A percentile compares a stretch with the other conserved stretches of the same genome.
phyloP scores from a whole-genome alignment of 1,139 yeast genomes.

The Yamadazyma mexicana region DNA sequence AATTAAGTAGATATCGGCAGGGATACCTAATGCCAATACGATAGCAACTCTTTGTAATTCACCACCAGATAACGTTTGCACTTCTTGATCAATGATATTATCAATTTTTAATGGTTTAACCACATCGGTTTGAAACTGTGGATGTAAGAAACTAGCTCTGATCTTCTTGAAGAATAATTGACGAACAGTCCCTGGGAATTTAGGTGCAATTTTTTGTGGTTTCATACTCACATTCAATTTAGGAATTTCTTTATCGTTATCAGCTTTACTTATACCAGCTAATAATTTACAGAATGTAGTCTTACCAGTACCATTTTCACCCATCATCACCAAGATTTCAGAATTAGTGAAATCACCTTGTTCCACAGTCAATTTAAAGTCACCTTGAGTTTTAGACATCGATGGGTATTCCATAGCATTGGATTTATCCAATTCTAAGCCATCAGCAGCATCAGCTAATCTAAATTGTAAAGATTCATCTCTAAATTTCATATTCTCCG shows the following conservation, averaged over 20 bases:
- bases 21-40: slow-evolving; percentile 88
- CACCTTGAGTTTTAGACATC: slow-evolving; percentile 93
- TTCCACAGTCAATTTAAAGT: slow-evolving; percentile 79
- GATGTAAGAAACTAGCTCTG: slow-evolving; percentile 89
- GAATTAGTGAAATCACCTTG: slow-evolving; percentile 93
- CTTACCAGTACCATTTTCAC: slow-evolving; percentile 99
- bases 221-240: slow-evolving; percentile 93
- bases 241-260: slow-evolving; percentile 75
- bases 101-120: slow-evolving; percentile 93
- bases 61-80: slow-evolving; percentile 97
- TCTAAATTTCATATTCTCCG: slow-evolving; percentile 96
- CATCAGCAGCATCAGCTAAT: slow-evolving; percentile 88
- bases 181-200: slow-evolving; percentile 97
- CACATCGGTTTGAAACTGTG: slow-evolving; percentile 98
- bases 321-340: slow-evolving; percentile 98
- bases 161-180: slow-evolving; percentile 95
- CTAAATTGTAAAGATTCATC: slow-evolving; percentile 93
- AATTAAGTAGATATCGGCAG: slow-evolving; percentile 93
- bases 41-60: slow-evolving; percentile 99
- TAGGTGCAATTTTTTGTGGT: slow-evolving; percentile 98
- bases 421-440: slow-evolving; percentile 72
- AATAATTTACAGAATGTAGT: slow-evolving; percentile 93
- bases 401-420: slow-evolving; percentile 75
- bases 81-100: slow-evolving; percentile 94
- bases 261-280: slow-evolving; percentile 91